phyloP scores from a whole-genome alignment of 768 basidiomycete genomes.

The Tylopilus rubrobrunneus region DNA sequence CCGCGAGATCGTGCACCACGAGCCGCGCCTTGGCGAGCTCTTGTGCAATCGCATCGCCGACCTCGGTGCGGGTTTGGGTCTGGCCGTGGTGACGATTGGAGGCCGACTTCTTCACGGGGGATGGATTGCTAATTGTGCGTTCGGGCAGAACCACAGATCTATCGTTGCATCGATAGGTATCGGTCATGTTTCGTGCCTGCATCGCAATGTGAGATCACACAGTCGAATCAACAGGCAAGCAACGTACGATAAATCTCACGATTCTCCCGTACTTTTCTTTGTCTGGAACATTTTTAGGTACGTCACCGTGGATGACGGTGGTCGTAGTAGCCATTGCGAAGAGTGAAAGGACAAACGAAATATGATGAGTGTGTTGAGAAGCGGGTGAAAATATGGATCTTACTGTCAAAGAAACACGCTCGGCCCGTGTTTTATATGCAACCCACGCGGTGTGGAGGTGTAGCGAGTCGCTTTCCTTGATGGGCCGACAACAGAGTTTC shows the following conservation, averaged over 20 bases:
- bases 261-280: neutral
- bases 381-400: neutral
- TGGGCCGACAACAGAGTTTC: neutral
- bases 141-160: neutral
- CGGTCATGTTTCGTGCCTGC: neutral
- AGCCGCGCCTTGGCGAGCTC: conserved; percentile 8
- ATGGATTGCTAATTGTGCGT: neutral
- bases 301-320: neutral
- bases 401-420: neutral
- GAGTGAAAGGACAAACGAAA: neutral
- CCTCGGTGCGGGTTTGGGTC: neutral
- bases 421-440: neutral
- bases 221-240: neutral
- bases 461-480: neutral
- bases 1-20: conserved; percentile 12
- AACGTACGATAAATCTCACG: neutral
- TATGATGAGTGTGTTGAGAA: neutral
- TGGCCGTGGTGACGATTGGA: conserved; percentile 4
- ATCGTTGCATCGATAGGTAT: neutral
- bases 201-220: neutral
- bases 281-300: neutral
- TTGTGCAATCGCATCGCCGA: conserved; percentile 1
- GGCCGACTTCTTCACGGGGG: conserved; percentile 1
- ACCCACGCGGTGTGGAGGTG: neutral
- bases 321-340: neutral